Conservation (phyloP, 208 protist species). For the Leishmania tropica region DNA sequence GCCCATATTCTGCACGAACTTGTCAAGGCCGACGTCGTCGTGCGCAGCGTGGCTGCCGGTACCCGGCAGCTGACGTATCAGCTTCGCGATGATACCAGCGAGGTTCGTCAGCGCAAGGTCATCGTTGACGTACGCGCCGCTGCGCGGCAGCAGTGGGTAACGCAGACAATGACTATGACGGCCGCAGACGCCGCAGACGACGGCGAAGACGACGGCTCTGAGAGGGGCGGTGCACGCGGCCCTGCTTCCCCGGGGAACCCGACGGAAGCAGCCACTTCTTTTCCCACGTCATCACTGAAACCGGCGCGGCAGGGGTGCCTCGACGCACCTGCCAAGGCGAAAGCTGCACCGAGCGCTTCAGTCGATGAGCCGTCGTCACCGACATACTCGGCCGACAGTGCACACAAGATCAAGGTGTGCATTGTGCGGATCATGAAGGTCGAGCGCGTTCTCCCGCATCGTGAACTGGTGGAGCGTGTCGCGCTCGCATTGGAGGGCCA, state of each 20-base stretch:
- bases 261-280: neutral
- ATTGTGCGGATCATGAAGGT: slow-evolving; percentile 68
- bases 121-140: slow-evolving; percentile 46
- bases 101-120: slow-evolving; percentile 42
- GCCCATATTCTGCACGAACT: slow-evolving; percentile 54
- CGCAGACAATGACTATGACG: slow-evolving; percentile 20
- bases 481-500: slow-evolving; percentile 23
- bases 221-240: neutral
- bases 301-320: neutral
- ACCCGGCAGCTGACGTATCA: slow-evolving; percentile 43
- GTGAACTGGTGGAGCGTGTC: slow-evolving; percentile 39
- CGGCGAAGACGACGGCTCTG: neutral
- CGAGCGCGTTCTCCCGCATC: slow-evolving; percentile 38
- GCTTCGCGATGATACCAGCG: slow-evolving; percentile 34
- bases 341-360: neutral
- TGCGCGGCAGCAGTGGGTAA: slow-evolving; percentile 36
- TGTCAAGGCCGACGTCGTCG: slow-evolving; percentile 51
- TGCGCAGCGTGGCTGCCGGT: slow-evolving; percentile 34
- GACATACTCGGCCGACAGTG: slow-evolving; percentile 20
- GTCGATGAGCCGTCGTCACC: slow-evolving; percentile 6
- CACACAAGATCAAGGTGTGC: slow-evolving; percentile 52
- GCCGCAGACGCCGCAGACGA: slow-evolving; percentile 13
- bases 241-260: neutral
- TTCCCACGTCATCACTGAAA: neutral
- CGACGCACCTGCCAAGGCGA: neutral